Conservation (phyloP, 495 filamentous ascomycete species). For the Aspergillus avenaceus region DNA sequence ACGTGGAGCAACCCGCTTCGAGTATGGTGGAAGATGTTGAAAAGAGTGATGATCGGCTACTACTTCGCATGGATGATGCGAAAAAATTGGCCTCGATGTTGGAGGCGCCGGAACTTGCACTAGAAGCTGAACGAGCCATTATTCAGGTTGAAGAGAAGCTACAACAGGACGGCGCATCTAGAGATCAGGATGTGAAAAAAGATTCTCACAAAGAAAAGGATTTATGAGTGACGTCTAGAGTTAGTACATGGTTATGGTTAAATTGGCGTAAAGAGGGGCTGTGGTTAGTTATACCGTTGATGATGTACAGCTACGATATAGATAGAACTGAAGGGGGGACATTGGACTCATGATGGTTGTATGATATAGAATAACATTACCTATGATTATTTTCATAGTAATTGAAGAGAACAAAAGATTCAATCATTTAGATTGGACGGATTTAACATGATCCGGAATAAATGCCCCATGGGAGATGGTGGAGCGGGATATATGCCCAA, state of each 20-base stretch:
- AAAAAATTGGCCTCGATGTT: slow-evolving; percentile 64
- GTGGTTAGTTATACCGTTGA: neutral
- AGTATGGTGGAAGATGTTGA: slow-evolving; percentile 39
- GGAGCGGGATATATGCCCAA: slow-evolving; percentile 22
- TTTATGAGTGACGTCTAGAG: slow-evolving; percentile 12
- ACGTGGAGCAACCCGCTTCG: slow-evolving; percentile 20
- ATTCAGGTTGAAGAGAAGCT: slow-evolving; percentile 76
- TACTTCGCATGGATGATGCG: slow-evolving; percentile 54
- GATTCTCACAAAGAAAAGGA: slow-evolving; percentile 22
- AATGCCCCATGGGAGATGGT: slow-evolving; percentile 9
- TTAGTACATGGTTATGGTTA: neutral
- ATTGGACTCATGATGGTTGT: neutral
- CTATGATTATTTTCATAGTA: no score
- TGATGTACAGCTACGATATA: neutral
- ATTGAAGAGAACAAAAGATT: no score
- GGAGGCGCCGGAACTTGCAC: slow-evolving; percentile 74
- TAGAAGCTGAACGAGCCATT: slow-evolving; percentile 87
- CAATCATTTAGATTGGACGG: no score
- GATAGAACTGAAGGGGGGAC: no score
- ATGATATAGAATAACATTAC: neutral
- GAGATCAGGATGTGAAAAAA: slow-evolving; percentile 20
- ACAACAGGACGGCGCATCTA: slow-evolving; percentile 41
- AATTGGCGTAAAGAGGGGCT: neutral
- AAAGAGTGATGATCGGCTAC: slow-evolving; percentile 51
- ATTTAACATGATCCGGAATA: slow-evolving; percentile 26